Evolutionary conservation across 148 eudicot species (phyloP).

Genomic region (Amaranthus palmeri): DNA sequence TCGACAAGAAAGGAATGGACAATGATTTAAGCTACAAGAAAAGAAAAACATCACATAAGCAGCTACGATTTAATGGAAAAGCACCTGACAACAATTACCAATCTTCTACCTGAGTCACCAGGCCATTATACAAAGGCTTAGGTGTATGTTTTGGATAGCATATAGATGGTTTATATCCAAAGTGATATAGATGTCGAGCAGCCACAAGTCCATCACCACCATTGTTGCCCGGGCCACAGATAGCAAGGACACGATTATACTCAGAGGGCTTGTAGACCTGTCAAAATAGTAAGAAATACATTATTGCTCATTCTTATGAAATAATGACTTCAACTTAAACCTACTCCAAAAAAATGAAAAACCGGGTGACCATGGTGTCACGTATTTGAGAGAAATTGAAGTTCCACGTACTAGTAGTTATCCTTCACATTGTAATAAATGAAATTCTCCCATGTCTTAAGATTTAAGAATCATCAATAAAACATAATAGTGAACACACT

Average conservation of each 20-base stretch:
- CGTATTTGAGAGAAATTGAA: no score
- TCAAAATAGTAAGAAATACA: conserved; percentile 14
- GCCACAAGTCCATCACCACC: conserved; percentile 99
- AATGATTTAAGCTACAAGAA: conserved; percentile 83
- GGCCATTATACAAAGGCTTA: conserved; percentile 80
- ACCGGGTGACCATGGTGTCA: not conserved
- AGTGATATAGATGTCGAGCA: conserved; percentile 92
- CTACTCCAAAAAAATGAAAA: not conserved
- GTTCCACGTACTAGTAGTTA: no score
- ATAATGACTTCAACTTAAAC: not conserved
- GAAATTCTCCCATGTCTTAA: no score
- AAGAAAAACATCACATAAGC: conserved; percentile 22
- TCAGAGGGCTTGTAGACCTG: conserved; percentile 76
- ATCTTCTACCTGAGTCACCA: conserved; percentile 79
- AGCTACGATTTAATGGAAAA: conserved; percentile 12
- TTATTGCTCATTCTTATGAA: not conserved
- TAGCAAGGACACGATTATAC: conserved; percentile 67
- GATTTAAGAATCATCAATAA: no score
- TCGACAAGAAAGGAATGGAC: conserved; percentile 69
- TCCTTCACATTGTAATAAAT: no score
- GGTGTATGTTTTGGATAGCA: conserved; percentile 96
- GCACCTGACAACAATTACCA: conserved; percentile 1
- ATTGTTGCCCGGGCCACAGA: conserved; percentile 98
- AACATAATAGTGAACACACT: no score
- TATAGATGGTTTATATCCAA: conserved; percentile 74